These are phyloP conservation scores for Citrus medica DNA, from an alignment of 345 rosid species.

Conservation along the genomic window DNA sequence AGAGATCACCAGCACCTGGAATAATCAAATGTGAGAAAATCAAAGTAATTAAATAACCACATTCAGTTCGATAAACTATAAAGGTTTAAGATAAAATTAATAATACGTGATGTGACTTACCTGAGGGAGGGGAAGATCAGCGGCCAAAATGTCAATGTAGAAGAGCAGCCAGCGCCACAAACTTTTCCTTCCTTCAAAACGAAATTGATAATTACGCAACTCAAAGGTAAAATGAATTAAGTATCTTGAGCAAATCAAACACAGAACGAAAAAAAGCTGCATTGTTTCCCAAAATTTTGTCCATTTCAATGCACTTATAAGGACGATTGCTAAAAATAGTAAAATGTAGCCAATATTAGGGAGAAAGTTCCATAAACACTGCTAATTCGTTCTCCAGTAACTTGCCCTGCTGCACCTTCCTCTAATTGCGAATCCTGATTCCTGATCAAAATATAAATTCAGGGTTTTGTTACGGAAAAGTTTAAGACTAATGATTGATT, in stretches of 20 bases:
- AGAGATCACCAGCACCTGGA: too few relatives aligned
- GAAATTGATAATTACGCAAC: not conserved
- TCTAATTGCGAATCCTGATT: too few relatives aligned
- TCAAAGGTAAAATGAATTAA: not conserved
- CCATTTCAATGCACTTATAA: conserved; percentile 9
- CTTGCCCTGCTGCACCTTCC: too few relatives aligned
- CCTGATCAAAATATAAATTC: too few relatives aligned
- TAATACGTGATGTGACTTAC: not conserved
- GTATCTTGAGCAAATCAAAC: not conserved
- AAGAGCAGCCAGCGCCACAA: not conserved
- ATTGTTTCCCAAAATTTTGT: not conserved
- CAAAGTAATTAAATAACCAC: not conserved
- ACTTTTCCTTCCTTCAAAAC: not conserved
- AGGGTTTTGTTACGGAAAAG: too few relatives aligned
- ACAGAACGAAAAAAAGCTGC: not conserved
- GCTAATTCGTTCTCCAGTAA: too few relatives aligned
- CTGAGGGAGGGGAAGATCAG: not conserved
- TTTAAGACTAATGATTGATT: too few relatives aligned
- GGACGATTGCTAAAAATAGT: too few relatives aligned
- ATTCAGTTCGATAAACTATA: not conserved
- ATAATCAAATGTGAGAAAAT: not conserved
- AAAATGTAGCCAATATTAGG: too few relatives aligned
- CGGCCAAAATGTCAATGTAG: not conserved
- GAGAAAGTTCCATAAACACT: too few relatives aligned
- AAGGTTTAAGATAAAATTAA: not conserved